Conservation (phyloP, 129 eudicot genomes). For the Chrysanthemum seticuspe region DNA sequence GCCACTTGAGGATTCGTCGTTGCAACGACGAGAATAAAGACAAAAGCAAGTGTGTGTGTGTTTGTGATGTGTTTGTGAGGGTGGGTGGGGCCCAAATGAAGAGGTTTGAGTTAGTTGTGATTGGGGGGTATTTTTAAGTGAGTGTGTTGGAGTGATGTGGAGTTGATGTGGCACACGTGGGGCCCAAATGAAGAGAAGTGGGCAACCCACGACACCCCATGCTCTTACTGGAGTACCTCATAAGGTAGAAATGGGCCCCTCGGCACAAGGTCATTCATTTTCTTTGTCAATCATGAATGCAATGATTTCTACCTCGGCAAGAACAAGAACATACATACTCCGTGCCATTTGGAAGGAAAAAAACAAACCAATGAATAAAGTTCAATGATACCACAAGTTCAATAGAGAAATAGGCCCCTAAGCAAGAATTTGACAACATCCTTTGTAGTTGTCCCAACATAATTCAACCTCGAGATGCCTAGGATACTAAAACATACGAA, state of each 20-base stretch:
- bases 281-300: conserved; percentile 1
- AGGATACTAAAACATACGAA: background rate
- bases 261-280: background rate
- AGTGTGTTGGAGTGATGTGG: too few species aligned
- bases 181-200: too few species aligned
- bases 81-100: too few species aligned
- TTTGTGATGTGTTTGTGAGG: too few species aligned
- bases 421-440: too few species aligned
- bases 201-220: too few species aligned
- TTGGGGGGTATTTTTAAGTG: too few species aligned
- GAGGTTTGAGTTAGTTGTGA: too few species aligned
- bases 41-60: too few species aligned
- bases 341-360: background rate
- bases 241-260: background rate
- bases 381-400: background rate
- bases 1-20: too few species aligned
- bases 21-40: too few species aligned
- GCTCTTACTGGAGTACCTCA: background rate
- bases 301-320: conserved; percentile 7
- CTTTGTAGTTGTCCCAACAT: background rate
- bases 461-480: background rate
- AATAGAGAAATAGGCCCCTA: background rate
- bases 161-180: too few species aligned
- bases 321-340: background rate
- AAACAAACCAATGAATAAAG: background rate